Evolutionary conservation across 2,329 filamentous ascomycete genomes (phyloP), one percentile per base, ranked within the genome.

Genomic region (Diaporthe velutina): DNA sequence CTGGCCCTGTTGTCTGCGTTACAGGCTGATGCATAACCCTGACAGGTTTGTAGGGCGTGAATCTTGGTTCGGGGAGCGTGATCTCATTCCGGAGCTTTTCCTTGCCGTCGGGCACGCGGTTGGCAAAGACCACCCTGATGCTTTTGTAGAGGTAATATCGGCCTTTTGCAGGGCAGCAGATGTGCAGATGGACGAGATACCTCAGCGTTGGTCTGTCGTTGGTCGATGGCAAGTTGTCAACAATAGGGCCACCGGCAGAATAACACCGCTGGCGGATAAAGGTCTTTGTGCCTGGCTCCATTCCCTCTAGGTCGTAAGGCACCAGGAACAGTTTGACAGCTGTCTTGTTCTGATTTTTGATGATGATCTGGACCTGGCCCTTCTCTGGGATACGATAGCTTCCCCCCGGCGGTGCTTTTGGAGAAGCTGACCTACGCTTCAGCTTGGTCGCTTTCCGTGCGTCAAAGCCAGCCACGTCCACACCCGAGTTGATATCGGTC

Each of bases 321-420:
- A 99, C 91, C 33, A 98, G 88, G 79, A 98, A 98, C 0, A 99
- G 87, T 83, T 99, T 98, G 72, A 98, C 96, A 1, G 97, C 97
- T 4, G 97, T 98, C 82, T 98, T 98, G 85, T 98, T 98, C 22
- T 96, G 96, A 80, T 98, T 99, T 83, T 98, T 98, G 82, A 99
- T 95, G 76, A 99, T 93, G 77, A 99, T 98, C 80, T 99, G 97
- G 19, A 99, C 87, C 83, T 98, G 97, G 0, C 97, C 97, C 82
- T 96, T 94, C 80, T 97, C 93, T 0, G 97, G 97, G 71, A 99
- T 98, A 57, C 97, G 93, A 82, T 98, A 99, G 80, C 94, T 95
- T 48, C 97, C 96, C 10, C 95, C 95, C 0, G 95, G 94, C 0
- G 95, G 94, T 22, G 93, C 91, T 83, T 83, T 86, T 19, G 82